Conservation (phyloP, 2,329 filamentous ascomycete genomes). For the Immersiporthe knoxdaviesiana region DNA sequence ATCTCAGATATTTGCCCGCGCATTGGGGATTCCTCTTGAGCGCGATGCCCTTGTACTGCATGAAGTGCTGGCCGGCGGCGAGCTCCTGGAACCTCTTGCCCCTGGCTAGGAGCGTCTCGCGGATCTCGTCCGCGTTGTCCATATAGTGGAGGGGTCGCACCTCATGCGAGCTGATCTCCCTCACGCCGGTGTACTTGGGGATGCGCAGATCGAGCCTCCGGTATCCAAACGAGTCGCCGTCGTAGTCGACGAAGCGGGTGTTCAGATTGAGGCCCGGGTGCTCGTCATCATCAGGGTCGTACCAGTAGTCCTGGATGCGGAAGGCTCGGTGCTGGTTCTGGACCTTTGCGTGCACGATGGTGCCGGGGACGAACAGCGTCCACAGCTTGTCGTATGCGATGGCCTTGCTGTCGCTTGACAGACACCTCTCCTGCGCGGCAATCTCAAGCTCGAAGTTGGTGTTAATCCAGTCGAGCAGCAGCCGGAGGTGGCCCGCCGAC, state of each 20-base stretch:
- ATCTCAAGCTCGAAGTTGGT: slow-evolving; percentile 35
- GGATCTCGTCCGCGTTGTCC: slow-evolving; percentile 33
- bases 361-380: slow-evolving; percentile 37
- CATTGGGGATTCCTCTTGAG: slow-evolving; percentile 28
- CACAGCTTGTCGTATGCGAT: slow-evolving; percentile 37
- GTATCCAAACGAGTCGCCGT: slow-evolving; percentile 41
- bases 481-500: slow-evolving; percentile 34
- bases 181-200: slow-evolving; percentile 36
- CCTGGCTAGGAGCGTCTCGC: slow-evolving; percentile 34
- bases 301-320: slow-evolving; percentile 36
- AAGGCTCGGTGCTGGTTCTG: slow-evolving; percentile 38
- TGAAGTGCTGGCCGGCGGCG: slow-evolving; percentile 39
- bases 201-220: slow-evolving; percentile 35
- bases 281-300: slow-evolving; percentile 35
- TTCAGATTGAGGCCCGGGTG: slow-evolving; percentile 34
- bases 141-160: slow-evolving; percentile 38
- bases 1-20: slow-evolving; percentile 24
- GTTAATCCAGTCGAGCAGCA: slow-evolving; percentile 36
- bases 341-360: slow-evolving; percentile 35
- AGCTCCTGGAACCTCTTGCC: slow-evolving; percentile 41
- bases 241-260: slow-evolving; percentile 39
- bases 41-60: slow-evolving; percentile 40
- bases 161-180: slow-evolving; percentile 35
- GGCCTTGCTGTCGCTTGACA: slow-evolving; percentile 34
- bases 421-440: slow-evolving; percentile 35